Evolutionary conservation across 179 eudicot genomes (phyloP).

Genomic region (Carnegiea gigantea): DNA sequence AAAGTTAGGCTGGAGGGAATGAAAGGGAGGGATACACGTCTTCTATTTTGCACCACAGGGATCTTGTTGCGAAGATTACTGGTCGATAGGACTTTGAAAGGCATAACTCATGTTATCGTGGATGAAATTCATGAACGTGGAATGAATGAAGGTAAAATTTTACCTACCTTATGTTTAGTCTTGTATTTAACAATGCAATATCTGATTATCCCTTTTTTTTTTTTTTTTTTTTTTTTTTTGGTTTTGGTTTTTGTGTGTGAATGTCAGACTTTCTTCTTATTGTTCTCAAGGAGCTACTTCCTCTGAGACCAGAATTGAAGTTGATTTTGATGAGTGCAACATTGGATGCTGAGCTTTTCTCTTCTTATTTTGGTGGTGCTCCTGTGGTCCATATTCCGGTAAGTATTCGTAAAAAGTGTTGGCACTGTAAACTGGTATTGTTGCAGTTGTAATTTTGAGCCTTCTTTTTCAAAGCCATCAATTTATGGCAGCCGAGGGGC

Average conservation of each 20-base stretch:
- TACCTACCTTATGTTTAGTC: not conserved
- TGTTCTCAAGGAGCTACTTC: conserved; percentile 76
- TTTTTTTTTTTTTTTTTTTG: not conserved
- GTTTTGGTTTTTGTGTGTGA: not conserved
- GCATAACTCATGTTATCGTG: conserved; percentile 76
- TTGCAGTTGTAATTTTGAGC: not conserved
- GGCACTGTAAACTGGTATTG: not conserved
- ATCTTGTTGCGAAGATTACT: conserved; percentile 74
- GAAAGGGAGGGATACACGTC: conserved; percentile 82
- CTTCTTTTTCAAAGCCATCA: not conserved
- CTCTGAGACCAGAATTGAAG: conserved; percentile 68
- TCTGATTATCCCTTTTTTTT: not conserved
- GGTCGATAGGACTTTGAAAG: conserved; percentile 69
- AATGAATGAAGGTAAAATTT: conserved; percentile 72
- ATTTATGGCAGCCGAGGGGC: not conserved
- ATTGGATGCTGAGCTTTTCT: conserved; percentile 75
- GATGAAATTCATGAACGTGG: conserved; percentile 94
- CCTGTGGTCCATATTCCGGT: conserved; percentile 69
- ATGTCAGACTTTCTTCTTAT: conserved; percentile 76
- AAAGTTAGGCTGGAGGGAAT: conserved; percentile 86
- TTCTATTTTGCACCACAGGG: conserved; percentile 82
- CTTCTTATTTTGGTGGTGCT: conserved; percentile 73
- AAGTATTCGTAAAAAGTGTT: conserved; percentile 24
- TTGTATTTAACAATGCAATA: not conserved
- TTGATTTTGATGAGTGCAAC: conserved; percentile 89